Evolutionary conservation across 2,329 filamentous ascomycete genomes (phyloP).

Genomic region (Phyllosticta citriasiana): DNA sequence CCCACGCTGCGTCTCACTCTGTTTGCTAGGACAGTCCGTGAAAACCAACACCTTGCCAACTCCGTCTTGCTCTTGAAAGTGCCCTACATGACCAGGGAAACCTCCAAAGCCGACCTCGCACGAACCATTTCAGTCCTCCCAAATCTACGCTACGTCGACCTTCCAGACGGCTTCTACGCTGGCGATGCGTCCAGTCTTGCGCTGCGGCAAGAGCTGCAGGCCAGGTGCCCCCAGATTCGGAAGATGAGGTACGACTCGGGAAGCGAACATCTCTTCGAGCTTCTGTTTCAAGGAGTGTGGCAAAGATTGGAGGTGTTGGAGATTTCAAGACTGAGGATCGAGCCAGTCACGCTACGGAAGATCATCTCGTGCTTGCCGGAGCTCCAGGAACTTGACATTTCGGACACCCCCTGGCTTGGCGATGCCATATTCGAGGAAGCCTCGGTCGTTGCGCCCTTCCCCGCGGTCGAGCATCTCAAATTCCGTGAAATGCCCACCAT

Average conservation of each 20-base stretch:
- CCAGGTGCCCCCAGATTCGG: constrained; percentile 69
- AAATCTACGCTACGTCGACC: constrained; percentile 78
- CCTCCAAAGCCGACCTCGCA: constrained; percentile 72
- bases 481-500: constrained; percentile 62
- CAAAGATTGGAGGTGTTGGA: constrained; percentile 63
- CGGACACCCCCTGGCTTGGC: constrained; percentile 58
- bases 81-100: constrained; percentile 90
- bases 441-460: constrained; percentile 60
- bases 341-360: constrained; percentile 59
- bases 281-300: constrained; percentile 59
- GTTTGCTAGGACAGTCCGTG: constrained; percentile 71
- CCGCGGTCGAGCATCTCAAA: constrained; percentile 61
- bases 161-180: constrained; percentile 77
- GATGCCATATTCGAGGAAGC: constrained; percentile 65
- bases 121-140: constrained; percentile 76
- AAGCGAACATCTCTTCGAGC: constrained; percentile 66
- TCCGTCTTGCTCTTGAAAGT: constrained; percentile 74
- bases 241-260: constrained; percentile 82
- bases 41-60: constrained; percentile 59
- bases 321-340: constrained; percentile 56
- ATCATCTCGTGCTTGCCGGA: constrained; percentile 57
- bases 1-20: constrained; percentile 66
- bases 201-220: constrained; percentile 74
- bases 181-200: constrained; percentile 68
- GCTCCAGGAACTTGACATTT: constrained; percentile 66